These are phyloP conservation scores for Hippophae tibetana DNA, from an alignment of 306 rosid species.

Conservation along the genomic window DNA sequence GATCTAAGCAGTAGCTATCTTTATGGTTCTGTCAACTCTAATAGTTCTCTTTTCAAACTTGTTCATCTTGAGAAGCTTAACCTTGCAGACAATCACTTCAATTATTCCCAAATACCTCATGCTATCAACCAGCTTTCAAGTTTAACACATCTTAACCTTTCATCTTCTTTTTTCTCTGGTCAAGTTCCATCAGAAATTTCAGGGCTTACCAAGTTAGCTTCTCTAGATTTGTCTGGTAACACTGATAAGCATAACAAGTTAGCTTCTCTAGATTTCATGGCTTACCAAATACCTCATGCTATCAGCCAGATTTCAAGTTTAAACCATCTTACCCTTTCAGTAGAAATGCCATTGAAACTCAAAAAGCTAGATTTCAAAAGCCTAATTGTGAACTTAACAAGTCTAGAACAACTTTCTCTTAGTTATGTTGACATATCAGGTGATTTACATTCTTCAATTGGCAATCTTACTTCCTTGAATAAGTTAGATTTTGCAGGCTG, in stretches of 20 bases:
- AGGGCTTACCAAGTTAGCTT: neutral
- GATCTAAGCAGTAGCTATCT: slow-evolving; percentile 10
- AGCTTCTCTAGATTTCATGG: no score
- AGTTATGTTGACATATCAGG: neutral
- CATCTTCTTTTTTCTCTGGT: slow-evolving; percentile 1
- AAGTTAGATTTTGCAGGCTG: neutral
- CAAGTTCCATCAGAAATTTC: slow-evolving; percentile 6
- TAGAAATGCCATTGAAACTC: neutral
- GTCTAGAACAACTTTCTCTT: slow-evolving; percentile 7
- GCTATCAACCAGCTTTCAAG: neutral
- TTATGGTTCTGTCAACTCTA: slow-evolving; percentile 2
- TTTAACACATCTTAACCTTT: slow-evolving; percentile 10
- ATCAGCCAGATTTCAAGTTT: no score
- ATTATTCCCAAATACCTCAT: neutral
- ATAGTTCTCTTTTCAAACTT: neutral
- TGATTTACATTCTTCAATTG: neutral
- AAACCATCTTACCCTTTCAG: no score
- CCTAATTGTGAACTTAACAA: slow-evolving; percentile 6
- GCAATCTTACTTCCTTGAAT: slow-evolving; percentile 5
- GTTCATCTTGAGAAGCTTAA: neutral
- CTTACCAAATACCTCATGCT: no score
- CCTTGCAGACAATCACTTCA: slow-evolving; percentile 4
- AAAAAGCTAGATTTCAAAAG: neutral
- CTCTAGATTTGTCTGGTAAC: neutral
- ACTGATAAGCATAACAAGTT: no score